Evolutionary conservation across 371 early-diverging fungal genomes (phyloP), one percentile per base, ranked within the genome.

Genomic region (Parasitella parasitica): DNA sequence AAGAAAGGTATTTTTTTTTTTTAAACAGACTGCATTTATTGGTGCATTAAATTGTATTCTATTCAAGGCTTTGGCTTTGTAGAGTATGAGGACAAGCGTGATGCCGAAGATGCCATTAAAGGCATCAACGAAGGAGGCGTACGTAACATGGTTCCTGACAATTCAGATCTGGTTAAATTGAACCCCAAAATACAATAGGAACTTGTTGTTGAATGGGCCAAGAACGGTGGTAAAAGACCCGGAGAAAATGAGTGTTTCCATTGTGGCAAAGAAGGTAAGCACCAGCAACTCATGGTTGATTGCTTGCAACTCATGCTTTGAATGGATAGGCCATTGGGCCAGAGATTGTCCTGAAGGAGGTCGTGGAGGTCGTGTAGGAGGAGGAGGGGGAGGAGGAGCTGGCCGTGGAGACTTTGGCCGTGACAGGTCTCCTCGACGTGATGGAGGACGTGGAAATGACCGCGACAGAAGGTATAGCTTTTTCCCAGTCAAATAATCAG

Each of bases 11-110:
- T 32, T 37, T 3, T 18, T 16, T 20, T 12, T 54, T 57, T 6
- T 28, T 27, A 26, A 32, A 3, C 20, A 7, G 12, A 12, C 5
- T 22, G 20, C 12, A 22, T 46, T 3, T 20, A 0, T 5, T 20
- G 50, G 39, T 20, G 24, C 24, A 46, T 12, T 46, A 12, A 46
- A 11, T n/a, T 32, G 13, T 35, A 27, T 4, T 24, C 81, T 83
- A 55, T 73, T 78, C 36, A 84, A n/a, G 91, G 89, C 20, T 91
- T 86, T 69, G 91, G 90, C 30, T 91, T 91, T 72, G 86, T 91
- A 36, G 85, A 91, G 64, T 91, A 84, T 63, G 84, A 82, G 35
- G 88, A 91, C 73, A 80, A 77, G 36, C 76, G 84, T 61, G 88
- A 88, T 78, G 91, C 90, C 57, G 83, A 88, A 57, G 89, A 91